Conservation (phyloP, 2,329 filamentous ascomycete species). For the Diaporthe caulivora region DNA sequence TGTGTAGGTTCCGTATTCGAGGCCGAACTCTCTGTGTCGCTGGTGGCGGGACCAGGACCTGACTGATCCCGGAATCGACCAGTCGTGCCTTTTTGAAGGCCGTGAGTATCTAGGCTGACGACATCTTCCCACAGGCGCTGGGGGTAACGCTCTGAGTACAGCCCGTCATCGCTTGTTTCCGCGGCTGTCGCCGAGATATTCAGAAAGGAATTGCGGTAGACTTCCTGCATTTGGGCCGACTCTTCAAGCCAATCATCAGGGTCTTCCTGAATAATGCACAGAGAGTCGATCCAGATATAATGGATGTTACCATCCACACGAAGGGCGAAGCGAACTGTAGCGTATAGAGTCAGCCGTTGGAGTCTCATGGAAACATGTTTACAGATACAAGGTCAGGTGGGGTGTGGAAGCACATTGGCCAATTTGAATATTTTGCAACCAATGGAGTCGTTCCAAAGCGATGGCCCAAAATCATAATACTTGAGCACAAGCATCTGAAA, state of each 20-base stretch:
- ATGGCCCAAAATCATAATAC: neutral
- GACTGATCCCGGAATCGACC: neutral
- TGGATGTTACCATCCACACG: neutral
- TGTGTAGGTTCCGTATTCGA: neutral
- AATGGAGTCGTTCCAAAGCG: neutral
- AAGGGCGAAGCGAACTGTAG: neutral
- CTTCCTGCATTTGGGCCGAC: constrained; percentile 39
- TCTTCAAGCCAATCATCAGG: constrained; percentile 41
- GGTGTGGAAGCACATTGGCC: neutral
- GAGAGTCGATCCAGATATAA: constrained; percentile 39
- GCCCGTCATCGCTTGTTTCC: constrained; percentile 28
- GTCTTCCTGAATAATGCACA: constrained; percentile 37
- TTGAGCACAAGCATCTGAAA: neutral
- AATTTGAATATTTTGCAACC: neutral
- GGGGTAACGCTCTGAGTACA: constrained; percentile 24
- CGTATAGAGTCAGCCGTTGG: neutral
- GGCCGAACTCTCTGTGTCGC: neutral
- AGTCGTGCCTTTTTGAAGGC: neutral
- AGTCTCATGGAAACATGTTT: neutral
- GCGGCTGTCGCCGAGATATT: constrained; percentile 42
- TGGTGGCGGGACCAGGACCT: neutral
- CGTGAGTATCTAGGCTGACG: neutral
- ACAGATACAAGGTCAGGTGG: neutral
- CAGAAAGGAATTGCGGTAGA: constrained; percentile 41
- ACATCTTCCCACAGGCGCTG: constrained; percentile 30